phyloP scores from a whole-genome alignment of 2,329 filamentous ascomycete genomes.

The Passalora sequoiae region DNA sequence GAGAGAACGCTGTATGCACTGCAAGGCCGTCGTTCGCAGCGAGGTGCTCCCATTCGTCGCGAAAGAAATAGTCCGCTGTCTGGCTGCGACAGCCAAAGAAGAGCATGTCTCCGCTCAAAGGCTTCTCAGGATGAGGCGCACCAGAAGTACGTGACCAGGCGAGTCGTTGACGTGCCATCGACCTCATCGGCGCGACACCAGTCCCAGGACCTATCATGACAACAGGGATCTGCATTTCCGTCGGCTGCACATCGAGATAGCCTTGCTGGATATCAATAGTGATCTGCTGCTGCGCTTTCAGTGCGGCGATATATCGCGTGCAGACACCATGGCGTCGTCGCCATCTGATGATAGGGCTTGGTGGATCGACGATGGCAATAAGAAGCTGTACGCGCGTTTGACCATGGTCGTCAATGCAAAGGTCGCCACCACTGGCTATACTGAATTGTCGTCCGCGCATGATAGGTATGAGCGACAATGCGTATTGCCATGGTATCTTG shows the following conservation, averaged over 20 bases:
- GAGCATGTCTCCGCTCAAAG: conserved; percentile 47
- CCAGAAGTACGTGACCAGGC: conserved; percentile 33
- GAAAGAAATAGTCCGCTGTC: conserved; percentile 74
- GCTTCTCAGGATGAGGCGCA: conserved; percentile 3
- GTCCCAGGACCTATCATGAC: conserved; percentile 81
- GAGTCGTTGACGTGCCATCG: conserved; percentile 68
- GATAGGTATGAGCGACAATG: conserved; percentile 68
- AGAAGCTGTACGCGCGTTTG: conserved; percentile 33
- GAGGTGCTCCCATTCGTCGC: conserved; percentile 63
- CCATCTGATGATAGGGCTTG: conserved; percentile 74
- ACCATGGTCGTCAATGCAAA: conserved; percentile 27
- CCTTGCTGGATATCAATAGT: conserved; percentile 54
- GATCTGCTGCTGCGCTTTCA: conserved; percentile 56
- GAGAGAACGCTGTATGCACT: conserved; percentile 63
- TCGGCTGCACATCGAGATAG: conserved; percentile 46
- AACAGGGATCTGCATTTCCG: conserved; percentile 53
- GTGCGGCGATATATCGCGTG: conserved; percentile 72
- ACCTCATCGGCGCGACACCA: conserved; percentile 77
- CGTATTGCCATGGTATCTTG: conserved; percentile 69
- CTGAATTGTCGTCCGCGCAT: conserved; percentile 92
- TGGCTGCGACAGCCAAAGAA: conserved; percentile 81
- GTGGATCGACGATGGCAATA: conserved; percentile 35
- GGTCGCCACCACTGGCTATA: conserved; percentile 67
- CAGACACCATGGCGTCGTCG: conserved; percentile 84
- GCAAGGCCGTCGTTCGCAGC: conserved; percentile 42